Evolutionary conservation across 2,329 filamentous ascomycete species (phyloP), one percentile per base, ranked within the genome.

Genomic region (Pyrenochaeta sp.): DNA sequence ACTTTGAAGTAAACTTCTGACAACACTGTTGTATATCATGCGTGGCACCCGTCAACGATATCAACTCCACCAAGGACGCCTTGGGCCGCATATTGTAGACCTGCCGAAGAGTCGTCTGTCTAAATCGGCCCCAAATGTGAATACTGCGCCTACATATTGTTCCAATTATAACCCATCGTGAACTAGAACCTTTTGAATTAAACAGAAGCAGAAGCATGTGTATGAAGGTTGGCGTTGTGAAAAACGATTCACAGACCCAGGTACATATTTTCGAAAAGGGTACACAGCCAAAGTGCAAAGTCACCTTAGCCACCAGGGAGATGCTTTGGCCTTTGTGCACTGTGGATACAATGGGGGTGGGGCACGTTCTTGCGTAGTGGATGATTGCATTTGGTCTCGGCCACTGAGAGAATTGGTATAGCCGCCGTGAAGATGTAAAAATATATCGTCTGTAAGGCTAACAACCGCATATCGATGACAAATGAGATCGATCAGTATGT

Each of bases 1-100:
- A 39, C 56, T 58, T 55, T 46, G 44, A 28, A 34, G 52, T 40
- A 62, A 65, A 57, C 57, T 62, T 64, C 61, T 61, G 59, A 57
- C 56, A 27, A 49, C 57, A 53, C 59, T 13, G 52, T 49, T 42
- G 30, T 50, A 47, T 44, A 50, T 61, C 48, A 57, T 61, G 64
- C 54, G 55, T 57, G 59, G 56, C 59, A 62, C 53, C 54, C 46
- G 27, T 56, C 34, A 32, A 54, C 30, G 42, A 54, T 40, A 44
- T 45, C 48, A 54, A 52, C 54, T 51, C 27, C n/a, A 48, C 52
- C 50, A 46, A 52, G 50, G 49, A 54, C 43, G 57, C 59, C 59
- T 60, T 62, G 57, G 59, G 59, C 45, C 57, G 49, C 52, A 27
- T 49, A 55, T 50, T 36, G 42, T 45, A 43, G 56, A 47, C 59